Base-by-base conservation (phyloP, 169 alveolate species). In the Hepatocystis sp. region DNA sequence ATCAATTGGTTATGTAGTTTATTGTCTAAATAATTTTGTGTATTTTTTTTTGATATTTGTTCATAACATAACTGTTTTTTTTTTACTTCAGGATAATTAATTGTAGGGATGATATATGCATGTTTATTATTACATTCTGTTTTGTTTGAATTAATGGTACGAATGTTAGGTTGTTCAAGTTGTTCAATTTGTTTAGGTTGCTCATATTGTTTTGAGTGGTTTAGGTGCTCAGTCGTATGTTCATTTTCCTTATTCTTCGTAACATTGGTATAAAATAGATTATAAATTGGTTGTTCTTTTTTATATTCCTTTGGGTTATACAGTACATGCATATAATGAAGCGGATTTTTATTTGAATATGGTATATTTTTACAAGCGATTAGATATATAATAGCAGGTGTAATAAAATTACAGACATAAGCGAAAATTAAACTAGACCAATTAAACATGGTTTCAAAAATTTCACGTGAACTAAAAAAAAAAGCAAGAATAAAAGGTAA, bases 401-500 rank as follows among this genome's bases (percentile, higher is more conserved):
- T 49, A 66, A 47, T 76, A 84, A 86, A 36, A 84, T 40, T 49
- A 67, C 76, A 84, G 63, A 88, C 76, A 78, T 90, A 76, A 15
- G 88, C 56, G 51, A 76, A 76, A 58, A 76, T 76, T 39, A 76
- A 46, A 51, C 88, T 76, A 34, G 88, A 76, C 88, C 88, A 76
- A 2, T 71, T 76, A 63, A 76, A 76, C n/a, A 76, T 36, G 47
- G 44, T 76, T 47, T 76, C 88, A 49, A 76, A 76, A 25, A 76
- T 56, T 17, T 25, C 55, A 2, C 88, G 42, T 32, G 88, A 76
- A 40, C 90, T 65, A 30, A 92, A 84, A 53, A 88, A 55, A 85
- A 84, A 92, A 15, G 94, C 58, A 46, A 92, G 84, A 2, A 86
- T 44, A 66, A 92, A 92, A 2, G 95, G 95, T n/a, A 90, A 46